Conservation (phyloP, 2,329 filamentous ascomycete genomes). For the Colletotrichum somersetense region DNA sequence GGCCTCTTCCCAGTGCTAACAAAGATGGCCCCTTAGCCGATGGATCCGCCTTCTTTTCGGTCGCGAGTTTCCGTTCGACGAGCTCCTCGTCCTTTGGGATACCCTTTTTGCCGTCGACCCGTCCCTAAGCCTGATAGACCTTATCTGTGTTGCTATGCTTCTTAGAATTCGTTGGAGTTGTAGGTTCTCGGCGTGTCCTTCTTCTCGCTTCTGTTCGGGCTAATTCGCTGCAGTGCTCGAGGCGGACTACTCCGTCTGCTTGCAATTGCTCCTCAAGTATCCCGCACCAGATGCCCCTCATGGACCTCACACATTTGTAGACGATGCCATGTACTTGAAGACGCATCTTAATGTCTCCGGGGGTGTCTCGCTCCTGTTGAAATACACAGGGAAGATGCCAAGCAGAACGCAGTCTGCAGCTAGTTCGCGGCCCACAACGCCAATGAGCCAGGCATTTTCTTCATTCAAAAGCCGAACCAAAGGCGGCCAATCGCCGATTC, state of each 20-base stretch:
- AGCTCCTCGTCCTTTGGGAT: conserved; percentile 90
- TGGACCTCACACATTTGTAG: conserved; percentile 82
- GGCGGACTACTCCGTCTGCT: conserved; percentile 87
- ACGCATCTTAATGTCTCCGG: conserved; percentile 73
- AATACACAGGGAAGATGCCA: conserved; percentile 74
- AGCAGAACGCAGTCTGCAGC: conserved; percentile 44
- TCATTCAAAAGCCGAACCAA: conserved; percentile 57
- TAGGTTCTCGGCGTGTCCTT: conserved; percentile 60
- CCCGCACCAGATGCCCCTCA: conserved; percentile 73
- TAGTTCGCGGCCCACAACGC: conserved; percentile 43
- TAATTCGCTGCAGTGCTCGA: conserved; percentile 72
- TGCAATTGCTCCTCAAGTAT: conserved; percentile 88
- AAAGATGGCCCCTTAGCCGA: conserved; percentile 65
- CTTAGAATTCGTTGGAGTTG: conserved; percentile 90
- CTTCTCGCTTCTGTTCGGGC: not conserved
- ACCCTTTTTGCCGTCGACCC: conserved; percentile 89
- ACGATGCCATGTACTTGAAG: conserved; percentile 83
- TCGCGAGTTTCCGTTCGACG: conserved; percentile 90
- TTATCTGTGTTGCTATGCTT: conserved; percentile 95
- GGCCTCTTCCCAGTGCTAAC: conserved; percentile 21
- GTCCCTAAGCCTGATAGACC: conserved; percentile 82
- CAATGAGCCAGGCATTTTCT: conserved; percentile 38
- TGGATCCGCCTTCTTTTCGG: conserved; percentile 96
- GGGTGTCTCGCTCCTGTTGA: conserved; percentile 74
- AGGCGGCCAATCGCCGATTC: conserved; percentile 59